Base-by-base conservation (phyloP, 257 asterid species). In the Ilex asprella region DNA sequence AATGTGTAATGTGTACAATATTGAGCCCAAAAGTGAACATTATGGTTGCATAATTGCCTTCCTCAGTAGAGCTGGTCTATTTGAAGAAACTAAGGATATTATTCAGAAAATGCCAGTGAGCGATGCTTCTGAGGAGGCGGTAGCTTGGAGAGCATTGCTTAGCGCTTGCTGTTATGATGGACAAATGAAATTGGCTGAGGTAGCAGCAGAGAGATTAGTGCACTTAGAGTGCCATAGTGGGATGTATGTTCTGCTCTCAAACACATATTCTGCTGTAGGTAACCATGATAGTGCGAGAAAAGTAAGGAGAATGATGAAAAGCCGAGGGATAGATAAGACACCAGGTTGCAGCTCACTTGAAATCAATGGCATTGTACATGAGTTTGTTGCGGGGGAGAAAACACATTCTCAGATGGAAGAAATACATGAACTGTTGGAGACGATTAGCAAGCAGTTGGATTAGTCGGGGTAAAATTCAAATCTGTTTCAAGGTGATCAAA, bases 271-370 rank as follows among this genome's bases (percentile, higher is more conserved):
- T 31, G 81, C 76, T 46, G 72, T 76, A 2, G 94, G 94, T 56
- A 85, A 82, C 55, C 78, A 87, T n/a, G 61, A 58, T 2, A 71
- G 72, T 44, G 91, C 84, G 0, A 30, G 66, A 29, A 72, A 74
- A 61, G 39, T 77, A 27, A 74, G 95, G 75, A 81, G 79, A 66
- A 67, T 44, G 76, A 85, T 87, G 94, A 78, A 52, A 65, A 73
- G 56, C 16, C 73, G 63, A 59, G 81, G 86, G 46, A 85, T 87
- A 53, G 84, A 81, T 61, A 87, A 87, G 81, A 68, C 72, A 10
- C 96, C 91, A 2, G 96, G 96, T 0, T 82, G 94, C 67, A 87
- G 94, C 78, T 79, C 87, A 6, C 71, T 87, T 60, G 94, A 85
- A 83, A 82, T 85, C 8, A 62, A 73, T 30, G 85, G 91, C 11